Evolutionary conservation across 1,139 yeast species (phyloP), one percentile per base, ranked within the genome.

Genomic region (Blastobotrys raffinosifermentans): DNA sequence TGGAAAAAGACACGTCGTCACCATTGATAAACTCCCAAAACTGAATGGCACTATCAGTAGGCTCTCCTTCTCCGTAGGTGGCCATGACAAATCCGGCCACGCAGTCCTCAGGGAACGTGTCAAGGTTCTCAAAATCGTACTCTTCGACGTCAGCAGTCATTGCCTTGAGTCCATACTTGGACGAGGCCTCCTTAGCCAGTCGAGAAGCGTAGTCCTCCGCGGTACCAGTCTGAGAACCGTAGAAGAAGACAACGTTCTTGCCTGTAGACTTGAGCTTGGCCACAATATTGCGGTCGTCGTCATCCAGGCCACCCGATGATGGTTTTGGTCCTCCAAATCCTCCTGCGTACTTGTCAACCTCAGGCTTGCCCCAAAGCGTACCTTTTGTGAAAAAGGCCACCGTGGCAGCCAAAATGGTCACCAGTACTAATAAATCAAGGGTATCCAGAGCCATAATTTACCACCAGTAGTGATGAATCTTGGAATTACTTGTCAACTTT

Each of bases 191-290:
- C 60, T 87, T 87, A 34, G 95, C 77, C 51, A 87, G 77, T 59
- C 93, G 84, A 50, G 83, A 75, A 15, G 96, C 94, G 54, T 87
- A 91, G 59, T 91, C 98, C 64, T 91, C 98, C 34, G 98, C 95
- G n/a, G 99, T 91, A 49, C 99, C 99, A 9, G 99, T 93, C 64
- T 91, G 99, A 4, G 98, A 89, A 4, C 96, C 97, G 58, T 73
- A 93, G 48, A 91, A 74, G n/a, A 91, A 79, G 29, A 83, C 68
- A 34, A 84, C 80, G 51, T 83, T 80, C 63, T 91, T 89, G 46
- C 74, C 70, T 53, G 80, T 79, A 32, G 69, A 67, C 39, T 69
- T 67, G 50, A 87, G 65, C 11, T 76, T 76, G 45, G 77, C 76
- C 21, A 79, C 70, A 34, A 93, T 67, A 57, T 86, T 53, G 30